Base-by-base conservation (phyloP, 2,329 filamentous ascomycete species). In the Blumeria graminis region DNA sequence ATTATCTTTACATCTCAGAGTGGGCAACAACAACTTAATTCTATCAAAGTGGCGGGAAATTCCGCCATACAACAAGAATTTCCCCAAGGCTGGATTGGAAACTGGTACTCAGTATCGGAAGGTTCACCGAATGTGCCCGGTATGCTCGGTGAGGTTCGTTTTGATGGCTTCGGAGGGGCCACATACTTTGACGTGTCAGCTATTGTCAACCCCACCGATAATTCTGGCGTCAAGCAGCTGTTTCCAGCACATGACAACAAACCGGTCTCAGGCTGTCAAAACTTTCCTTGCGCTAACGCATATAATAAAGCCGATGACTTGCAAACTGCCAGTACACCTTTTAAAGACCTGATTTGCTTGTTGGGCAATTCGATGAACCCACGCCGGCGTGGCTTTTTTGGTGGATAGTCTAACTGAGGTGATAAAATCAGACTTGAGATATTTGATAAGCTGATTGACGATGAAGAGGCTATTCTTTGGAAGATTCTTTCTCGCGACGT, bases 141-240 rank as follows among this genome's bases (percentile, higher is more conserved):
- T 61, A 78, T 76, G 57, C 68, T 77, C 1, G 74, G 73, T 18
- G 73, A 76, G 63, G 71, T 76, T 7, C 70, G 71, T 3, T 76
- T 76, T 61, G 68, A 72, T 56, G 74, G 71, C 63, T 76, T 67
- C 67, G 63, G 65, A 55, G 74, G 68, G 60, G 59, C 69, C 58
- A 76, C 72, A 57, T 79, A 72, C 71, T 79, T 76, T 57, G 76
- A 79, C 60, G 74, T 79, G 59, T 77, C 75, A 10, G 75, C 75
- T 65, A 78, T 79, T 60, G 73, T 77, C 62, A 68, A 74, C 66
- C 67, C 74, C 55, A 63, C 63, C 41, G 76, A 78, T 66, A 62
- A 67, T 60, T 57, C 72, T 60, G 74, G 74, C 62, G 70, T 79
- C 63, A 76, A 78, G 71, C 67, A 72, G 68, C 71, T 78, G 65